Evolutionary conservation across 2,329 filamentous ascomycete species (phyloP).

Genomic region (Fusarium bactridioides): DNA sequence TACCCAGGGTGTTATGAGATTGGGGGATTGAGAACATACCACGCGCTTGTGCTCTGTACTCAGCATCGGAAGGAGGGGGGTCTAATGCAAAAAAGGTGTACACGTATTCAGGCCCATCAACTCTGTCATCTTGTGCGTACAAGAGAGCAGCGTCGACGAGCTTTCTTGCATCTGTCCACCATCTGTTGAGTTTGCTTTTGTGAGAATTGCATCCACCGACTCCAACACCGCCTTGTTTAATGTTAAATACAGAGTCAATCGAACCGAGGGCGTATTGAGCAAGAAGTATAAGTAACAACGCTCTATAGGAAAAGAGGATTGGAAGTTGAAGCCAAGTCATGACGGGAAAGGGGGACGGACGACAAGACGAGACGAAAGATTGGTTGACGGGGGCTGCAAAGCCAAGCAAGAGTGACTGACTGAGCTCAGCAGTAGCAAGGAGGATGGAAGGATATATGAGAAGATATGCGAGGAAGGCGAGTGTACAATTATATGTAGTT

Average conservation of each 20-base stretch:
- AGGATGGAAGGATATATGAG: background rate
- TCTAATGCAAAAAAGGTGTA: background rate
- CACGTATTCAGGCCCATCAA: background rate
- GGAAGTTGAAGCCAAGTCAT: background rate
- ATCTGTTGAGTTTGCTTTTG: background rate
- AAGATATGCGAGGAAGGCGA: rapidly evolving
- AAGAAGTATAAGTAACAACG: rapidly evolving
- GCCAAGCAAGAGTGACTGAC: background rate
- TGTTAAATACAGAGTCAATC: background rate
- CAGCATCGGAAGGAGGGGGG: background rate
- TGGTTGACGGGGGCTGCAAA: background rate
- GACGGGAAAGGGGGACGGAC: background rate
- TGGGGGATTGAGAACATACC: background rate
- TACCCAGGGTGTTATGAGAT: background rate
- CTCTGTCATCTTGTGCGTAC: background rate
- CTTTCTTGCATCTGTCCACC: background rate
- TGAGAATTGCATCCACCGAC: background rate
- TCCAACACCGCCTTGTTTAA: background rate
- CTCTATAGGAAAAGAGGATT: background rate
- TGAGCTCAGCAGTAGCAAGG: background rate
- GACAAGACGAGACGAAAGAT: rapidly evolving
- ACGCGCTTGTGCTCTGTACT: rapidly evolving
- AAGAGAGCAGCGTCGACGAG: background rate
- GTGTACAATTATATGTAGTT: background rate
- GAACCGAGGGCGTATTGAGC: background rate